Evolutionary conservation across 2,329 filamentous ascomycete species (phyloP), one percentile per base, ranked within the genome.

Genomic region (Xylaria digitata): DNA sequence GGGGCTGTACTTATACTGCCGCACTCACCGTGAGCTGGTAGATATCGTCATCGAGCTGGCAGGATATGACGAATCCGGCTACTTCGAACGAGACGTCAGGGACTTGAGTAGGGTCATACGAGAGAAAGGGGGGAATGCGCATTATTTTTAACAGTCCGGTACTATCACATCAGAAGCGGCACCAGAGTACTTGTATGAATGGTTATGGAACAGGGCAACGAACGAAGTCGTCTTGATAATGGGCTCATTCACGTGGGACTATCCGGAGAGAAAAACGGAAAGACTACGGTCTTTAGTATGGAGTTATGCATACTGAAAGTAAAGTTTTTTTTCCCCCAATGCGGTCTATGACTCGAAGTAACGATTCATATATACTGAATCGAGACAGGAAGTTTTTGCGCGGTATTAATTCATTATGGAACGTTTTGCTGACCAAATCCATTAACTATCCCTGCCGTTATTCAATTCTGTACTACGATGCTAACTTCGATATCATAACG

Each of bases 1-100:
- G 1, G 69, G 69, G 3, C 11, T 69, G 17, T 70, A 70, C 34
- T 21, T 70, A 43, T 70, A 70, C 59, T 70, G 69, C 19, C 69
- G 69, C 30, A 65, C 48, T 2, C 69, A 70, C 13, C 37, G 55
- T 7, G 69, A 70, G 30, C 52, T 70, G 4, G 59, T 70, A 1
- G 69, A 70, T 17, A 69, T 70, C n/a, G 21, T 70, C 9, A 67
- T 69, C 8, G 69, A 70, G 45, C 50, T 70, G 5, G 53, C 50
- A 5, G 42, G 30, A 21, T 23, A 52, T 19, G 69, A 70, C 21
- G 59, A 54, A 6, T 61, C 50, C 0, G 63, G 64, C 21, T 40
- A 21, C 52, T 67, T 67, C 21, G 59, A 56, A 17, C 66, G 56
- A 30, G 66, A 70, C 13, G 42, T 69, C 6, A 65, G 34, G n/a